phyloP scores from a whole-genome alignment of 164 flowering plant species.

The Akebia trifoliata region DNA sequence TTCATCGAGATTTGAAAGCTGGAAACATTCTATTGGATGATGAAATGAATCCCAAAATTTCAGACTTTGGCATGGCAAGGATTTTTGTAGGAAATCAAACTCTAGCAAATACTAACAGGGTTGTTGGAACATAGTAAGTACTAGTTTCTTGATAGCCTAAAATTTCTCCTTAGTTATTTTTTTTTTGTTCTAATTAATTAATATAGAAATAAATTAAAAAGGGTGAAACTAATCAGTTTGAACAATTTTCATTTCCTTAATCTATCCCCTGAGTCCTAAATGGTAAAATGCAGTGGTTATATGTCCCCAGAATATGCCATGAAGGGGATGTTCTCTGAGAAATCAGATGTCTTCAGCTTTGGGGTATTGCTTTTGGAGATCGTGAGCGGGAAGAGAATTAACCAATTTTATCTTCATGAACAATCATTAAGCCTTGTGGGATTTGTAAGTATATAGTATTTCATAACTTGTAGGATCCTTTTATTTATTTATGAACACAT shows the following conservation, averaged over 20 bases:
- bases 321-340: slow-evolving; percentile 12
- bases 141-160: too few species aligned
- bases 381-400: slow-evolving; percentile 9
- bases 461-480: background rate
- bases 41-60: slow-evolving; percentile 17
- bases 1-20: slow-evolving; percentile 18
- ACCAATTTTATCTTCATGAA: background rate
- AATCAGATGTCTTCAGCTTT: slow-evolving; percentile 13
- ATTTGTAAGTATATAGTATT: slow-evolving; percentile 17
- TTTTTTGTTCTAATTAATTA: too few species aligned
- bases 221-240: too few species aligned
- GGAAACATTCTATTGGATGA: slow-evolving; percentile 14
- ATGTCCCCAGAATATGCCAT: slow-evolving; percentile 16
- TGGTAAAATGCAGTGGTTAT: slow-evolving; percentile 12
- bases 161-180: too few species aligned
- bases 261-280: too few species aligned
- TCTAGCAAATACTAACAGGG: slow-evolving; percentile 14
- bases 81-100: slow-evolving; percentile 14
- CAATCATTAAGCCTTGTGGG: slow-evolving; percentile 26
- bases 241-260: background rate
- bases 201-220: too few species aligned
- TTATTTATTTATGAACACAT: too few species aligned
- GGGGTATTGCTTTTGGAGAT: slow-evolving; percentile 12
- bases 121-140: slow-evolving; percentile 25
- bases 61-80: slow-evolving; percentile 21